phyloP scores from a whole-genome alignment of 148 eudicot genomes.

The Chenopodium formosanum region DNA sequence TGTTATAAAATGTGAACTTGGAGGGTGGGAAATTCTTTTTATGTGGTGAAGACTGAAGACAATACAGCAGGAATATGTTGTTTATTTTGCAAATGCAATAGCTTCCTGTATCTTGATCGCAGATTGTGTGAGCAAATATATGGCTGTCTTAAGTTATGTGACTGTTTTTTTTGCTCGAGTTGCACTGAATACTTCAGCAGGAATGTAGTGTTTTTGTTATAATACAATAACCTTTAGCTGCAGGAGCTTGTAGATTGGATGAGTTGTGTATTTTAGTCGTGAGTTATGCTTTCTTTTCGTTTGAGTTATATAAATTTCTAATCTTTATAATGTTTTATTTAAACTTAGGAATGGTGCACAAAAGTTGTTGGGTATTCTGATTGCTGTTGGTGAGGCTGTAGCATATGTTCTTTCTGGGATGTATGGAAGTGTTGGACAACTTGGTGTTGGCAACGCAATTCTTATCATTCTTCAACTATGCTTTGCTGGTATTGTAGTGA shows the following conservation, averaged over 20 bases:
- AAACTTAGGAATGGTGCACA: slow-evolving; percentile 71
- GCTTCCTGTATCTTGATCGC: neutral
- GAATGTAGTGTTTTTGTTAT: too few relatives aligned
- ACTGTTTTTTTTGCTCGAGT: too few relatives aligned
- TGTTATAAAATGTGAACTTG: neutral
- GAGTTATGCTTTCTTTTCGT: neutral
- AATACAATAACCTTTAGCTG: too few relatives aligned
- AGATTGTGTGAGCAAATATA: neutral
- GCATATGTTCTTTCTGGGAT: slow-evolving; percentile 90
- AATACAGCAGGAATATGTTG: neutral
- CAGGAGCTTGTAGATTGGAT: too few relatives aligned
- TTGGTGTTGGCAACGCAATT: slow-evolving; percentile 78
- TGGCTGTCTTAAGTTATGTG: neutral
- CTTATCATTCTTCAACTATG: slow-evolving; percentile 76
- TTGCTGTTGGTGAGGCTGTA: slow-evolving; percentile 85
- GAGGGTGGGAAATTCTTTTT: neutral
- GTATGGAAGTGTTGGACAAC: slow-evolving; percentile 81
- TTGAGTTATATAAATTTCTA: neutral
- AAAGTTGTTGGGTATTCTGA: slow-evolving; percentile 76
- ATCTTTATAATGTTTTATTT: neutral
- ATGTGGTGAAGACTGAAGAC: neutral
- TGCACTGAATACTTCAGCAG: too few relatives aligned
- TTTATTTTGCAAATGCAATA: neutral
- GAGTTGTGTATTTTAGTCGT: too few relatives aligned
- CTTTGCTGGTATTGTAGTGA: slow-evolving; percentile 79